phyloP scores from a whole-genome alignment of 192 early-diverging fungal genomes.

The Coemansia sp. region DNA sequence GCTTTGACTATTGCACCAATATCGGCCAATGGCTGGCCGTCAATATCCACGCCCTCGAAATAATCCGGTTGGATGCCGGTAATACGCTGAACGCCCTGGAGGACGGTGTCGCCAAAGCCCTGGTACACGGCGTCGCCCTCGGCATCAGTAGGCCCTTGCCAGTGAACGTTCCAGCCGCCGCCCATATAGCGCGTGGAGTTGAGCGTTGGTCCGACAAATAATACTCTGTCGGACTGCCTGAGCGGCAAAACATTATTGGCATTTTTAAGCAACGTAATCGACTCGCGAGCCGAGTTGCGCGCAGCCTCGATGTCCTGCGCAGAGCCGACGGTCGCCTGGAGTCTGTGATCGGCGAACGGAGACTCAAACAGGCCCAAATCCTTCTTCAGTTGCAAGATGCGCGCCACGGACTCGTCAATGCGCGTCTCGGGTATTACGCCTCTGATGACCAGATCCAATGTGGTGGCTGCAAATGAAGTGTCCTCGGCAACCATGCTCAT shows the following conservation, averaged over 20 bases:
- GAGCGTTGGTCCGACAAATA: slow-evolving; percentile 62
- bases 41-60: slow-evolving; percentile 50
- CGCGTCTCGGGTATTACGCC: slow-evolving; percentile 35
- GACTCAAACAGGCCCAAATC: slow-evolving; percentile 61
- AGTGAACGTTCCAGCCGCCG: slow-evolving; percentile 66
- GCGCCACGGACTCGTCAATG: slow-evolving; percentile 56
- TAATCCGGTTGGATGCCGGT: slow-evolving; percentile 23
- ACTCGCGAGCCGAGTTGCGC: slow-evolving; percentile 56
- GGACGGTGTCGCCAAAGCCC: slow-evolving; percentile 41
- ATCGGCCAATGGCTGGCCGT: slow-evolving; percentile 50
- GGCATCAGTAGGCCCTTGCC: slow-evolving; percentile 53
- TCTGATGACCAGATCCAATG: slow-evolving; percentile 39
- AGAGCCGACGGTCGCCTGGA: slow-evolving; percentile 52
- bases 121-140: slow-evolving; percentile 54
- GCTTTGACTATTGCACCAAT: slow-evolving; percentile 34
- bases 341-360: slow-evolving; percentile 33
- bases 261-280: slow-evolving; percentile 62
- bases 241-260: slow-evolving; percentile 53
- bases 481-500: slow-evolving; percentile 68
- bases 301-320: slow-evolving; percentile 54
- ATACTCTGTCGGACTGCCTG: slow-evolving; percentile 38
- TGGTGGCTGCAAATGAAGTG: slow-evolving; percentile 50
- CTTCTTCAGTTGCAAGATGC: slow-evolving; percentile 65
- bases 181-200: slow-evolving; percentile 55
- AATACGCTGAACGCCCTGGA: slow-evolving; percentile 33